phyloP scores from a whole-genome alignment of 495 filamentous ascomycete genomes.

The Annulohypoxylon bovei region DNA sequence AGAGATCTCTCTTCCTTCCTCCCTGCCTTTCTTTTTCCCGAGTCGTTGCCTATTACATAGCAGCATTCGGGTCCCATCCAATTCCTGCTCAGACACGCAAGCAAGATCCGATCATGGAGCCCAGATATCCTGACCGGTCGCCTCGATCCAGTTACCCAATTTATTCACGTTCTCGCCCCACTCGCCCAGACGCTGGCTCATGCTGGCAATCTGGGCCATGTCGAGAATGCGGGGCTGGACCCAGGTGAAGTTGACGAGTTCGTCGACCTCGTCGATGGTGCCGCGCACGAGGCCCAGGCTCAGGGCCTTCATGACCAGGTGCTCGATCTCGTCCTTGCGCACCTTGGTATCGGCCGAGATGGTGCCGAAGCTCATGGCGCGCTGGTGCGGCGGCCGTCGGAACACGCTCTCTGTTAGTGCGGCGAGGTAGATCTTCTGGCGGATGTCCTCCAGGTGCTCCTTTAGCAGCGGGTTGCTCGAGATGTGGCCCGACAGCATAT shows the following conservation, averaged over 20 bases:
- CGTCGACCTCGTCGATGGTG: constrained; percentile 95
- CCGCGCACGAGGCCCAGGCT: constrained; percentile 89
- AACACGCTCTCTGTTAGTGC: constrained; percentile 97
- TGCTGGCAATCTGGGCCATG: constrained; percentile 93
- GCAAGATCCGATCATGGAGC: constrained; percentile 67
- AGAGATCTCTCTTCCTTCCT: not conserved
- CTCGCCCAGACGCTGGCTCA: constrained; percentile 86
- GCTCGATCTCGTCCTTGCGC: constrained; percentile 88
- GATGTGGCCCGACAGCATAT: constrained; percentile 80
- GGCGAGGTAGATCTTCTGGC: constrained; percentile 96
- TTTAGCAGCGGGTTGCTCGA: constrained; percentile 79
- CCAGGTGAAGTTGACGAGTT: constrained; percentile 96
- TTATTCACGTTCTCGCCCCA: constrained; percentile 97
- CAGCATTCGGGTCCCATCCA: constrained; percentile 4
- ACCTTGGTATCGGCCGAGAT: constrained; percentile 95
- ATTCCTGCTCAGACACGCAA: not conserved
- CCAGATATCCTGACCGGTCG: constrained; percentile 88
- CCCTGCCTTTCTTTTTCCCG: not conserved
- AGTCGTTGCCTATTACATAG: constrained; percentile 2
- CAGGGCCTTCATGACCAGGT: constrained; percentile 97
- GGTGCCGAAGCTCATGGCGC: constrained; percentile 87
- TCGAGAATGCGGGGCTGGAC: constrained; percentile 98
- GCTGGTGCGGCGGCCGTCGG: constrained; percentile 92
- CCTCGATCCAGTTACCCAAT: constrained; percentile 94
- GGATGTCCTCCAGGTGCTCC: constrained; percentile 81